Evolutionary conservation across 768 basidiomycete genomes (phyloP), one percentile per base, ranked within the genome.

Genomic region (Arthromyces matolae): DNA sequence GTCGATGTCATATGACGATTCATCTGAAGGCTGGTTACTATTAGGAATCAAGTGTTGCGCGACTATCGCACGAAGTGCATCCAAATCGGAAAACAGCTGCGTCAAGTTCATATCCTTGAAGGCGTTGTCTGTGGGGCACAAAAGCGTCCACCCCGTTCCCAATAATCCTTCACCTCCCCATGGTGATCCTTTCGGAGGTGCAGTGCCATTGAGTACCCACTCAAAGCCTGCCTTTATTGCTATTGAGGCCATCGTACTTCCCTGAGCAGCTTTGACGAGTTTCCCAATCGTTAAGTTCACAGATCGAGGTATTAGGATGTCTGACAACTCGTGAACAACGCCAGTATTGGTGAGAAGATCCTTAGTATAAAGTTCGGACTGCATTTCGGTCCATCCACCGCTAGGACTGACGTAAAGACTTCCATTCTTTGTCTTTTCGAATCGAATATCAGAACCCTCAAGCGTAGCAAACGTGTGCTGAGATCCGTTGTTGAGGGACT

Each of bases 91-190:
- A 52, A 83, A 84, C 19, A 93, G 64, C 49, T 68, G 64, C 0
- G 93, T 93, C 48, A 98, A 66, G 68, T 98, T 94, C 64, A 87
- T 68, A 18, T 78, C 70, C 62, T 92, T 86, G 77, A 98, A 96
- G 0, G 95, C 93, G 49, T 87, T 85, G 59, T 99, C 96, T 5
- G 83, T 81, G 3, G 96, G 96, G 55, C 89, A 93, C 18, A 99
- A 75, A 4, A 99, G 65, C 1, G 93, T 95, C 85, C 94, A 98
- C 3, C 85, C 83, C 8, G 64, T 67, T 20, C 71, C 75, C 16
- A 62, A 60, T n/a, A 77, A 57, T 36, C 68, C 73, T 47, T 64
- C 60, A 13, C 81, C 73, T 5, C 76, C 77, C 83, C 84, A 89
- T 9, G 68, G 70, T 8, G 85, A 84, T 45, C 73, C 84, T 55